A percentile compares a stretch with the other conserved stretches of the same genome.
phyloP scores from a whole-genome alignment of 108 stramenopile genomes.

The Thalassiosira profunda region DNA sequence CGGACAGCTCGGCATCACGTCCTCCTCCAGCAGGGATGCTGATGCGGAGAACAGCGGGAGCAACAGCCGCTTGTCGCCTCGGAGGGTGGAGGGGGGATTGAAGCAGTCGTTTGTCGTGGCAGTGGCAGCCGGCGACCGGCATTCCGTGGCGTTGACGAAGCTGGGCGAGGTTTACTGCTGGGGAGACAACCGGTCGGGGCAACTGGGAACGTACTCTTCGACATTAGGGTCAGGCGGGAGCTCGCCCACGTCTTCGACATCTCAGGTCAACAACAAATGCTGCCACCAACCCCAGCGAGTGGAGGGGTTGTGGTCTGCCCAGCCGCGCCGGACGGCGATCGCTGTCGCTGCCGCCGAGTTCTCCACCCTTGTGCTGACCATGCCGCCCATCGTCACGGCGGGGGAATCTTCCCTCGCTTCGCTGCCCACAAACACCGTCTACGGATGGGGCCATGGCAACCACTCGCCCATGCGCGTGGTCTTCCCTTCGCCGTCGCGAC shows the following conservation, averaged over 20 bases:
- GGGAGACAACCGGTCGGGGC: slow-evolving; percentile 84
- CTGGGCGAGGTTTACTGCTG: slow-evolving; percentile 84
- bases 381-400: slow-evolving; percentile 36
- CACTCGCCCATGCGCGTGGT: slow-evolving; percentile 68
- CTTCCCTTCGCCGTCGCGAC: slow-evolving; percentile 32
- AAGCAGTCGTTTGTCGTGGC: slow-evolving; percentile 59
- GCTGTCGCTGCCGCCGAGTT: slow-evolving; percentile 82
- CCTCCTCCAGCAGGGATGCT: no score
- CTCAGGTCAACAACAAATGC: no score
- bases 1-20: slow-evolving; percentile 69
- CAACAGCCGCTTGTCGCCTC: slow-evolving; percentile 57
- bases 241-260: no score
- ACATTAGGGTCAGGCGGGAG: no score
- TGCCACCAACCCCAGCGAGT: slow-evolving; percentile 67
- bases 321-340: slow-evolving; percentile 56
- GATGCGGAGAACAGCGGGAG: no score
- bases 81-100: slow-evolving; percentile 71
- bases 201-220: no score
- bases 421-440: slow-evolving; percentile 72
- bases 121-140: slow-evolving; percentile 82
- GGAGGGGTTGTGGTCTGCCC: slow-evolving; percentile 66
- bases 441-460: slow-evolving; percentile 88
- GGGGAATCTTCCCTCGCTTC: slow-evolving; percentile 27
- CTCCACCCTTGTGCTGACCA: slow-evolving; percentile 71
- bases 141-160: slow-evolving; percentile 79